Evolutionary conservation across 768 basidiomycete genomes (phyloP).

Genomic region (Tremella yokohamensis): DNA sequence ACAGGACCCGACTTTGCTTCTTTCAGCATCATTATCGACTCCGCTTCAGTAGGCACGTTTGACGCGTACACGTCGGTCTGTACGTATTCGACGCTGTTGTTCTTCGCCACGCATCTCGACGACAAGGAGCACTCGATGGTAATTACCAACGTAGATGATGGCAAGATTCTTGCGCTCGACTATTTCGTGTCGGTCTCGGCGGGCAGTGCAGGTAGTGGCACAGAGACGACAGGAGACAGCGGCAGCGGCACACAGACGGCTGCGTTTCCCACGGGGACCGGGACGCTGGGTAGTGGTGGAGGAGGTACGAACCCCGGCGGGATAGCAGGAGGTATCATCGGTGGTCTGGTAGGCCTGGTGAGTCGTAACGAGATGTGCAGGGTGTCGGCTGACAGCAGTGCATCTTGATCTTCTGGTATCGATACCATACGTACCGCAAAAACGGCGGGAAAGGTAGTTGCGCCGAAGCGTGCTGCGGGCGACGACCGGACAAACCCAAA

Average conservation of each 20-base stretch:
- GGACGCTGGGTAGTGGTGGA: background rate
- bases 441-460: constrained; percentile 1
- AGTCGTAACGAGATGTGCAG: background rate
- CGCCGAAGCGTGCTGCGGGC: background rate
- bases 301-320: constrained; percentile 9
- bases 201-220: background rate
- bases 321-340: constrained; percentile 27
- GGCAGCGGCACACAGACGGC: background rate
- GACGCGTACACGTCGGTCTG: constrained; percentile 25
- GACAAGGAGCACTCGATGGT: constrained; percentile 17
- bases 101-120: constrained; percentile 23
- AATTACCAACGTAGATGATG: constrained; percentile 30
- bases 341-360: constrained; percentile 19
- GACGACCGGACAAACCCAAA: background rate
- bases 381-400: background rate
- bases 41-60: constrained; percentile 12
- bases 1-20: constrained; percentile 33
- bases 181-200: constrained; percentile 23
- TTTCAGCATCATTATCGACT: constrained; percentile 25
- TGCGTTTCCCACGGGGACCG: background rate
- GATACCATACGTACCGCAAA: background rate
- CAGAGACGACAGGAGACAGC: background rate
- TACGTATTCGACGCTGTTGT: constrained; percentile 32
- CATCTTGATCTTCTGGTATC: constrained; percentile 1
- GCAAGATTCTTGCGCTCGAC: constrained; percentile 34